Base-by-base conservation (phyloP, 1,139 yeast species). In the Geotrichum reessii region DNA sequence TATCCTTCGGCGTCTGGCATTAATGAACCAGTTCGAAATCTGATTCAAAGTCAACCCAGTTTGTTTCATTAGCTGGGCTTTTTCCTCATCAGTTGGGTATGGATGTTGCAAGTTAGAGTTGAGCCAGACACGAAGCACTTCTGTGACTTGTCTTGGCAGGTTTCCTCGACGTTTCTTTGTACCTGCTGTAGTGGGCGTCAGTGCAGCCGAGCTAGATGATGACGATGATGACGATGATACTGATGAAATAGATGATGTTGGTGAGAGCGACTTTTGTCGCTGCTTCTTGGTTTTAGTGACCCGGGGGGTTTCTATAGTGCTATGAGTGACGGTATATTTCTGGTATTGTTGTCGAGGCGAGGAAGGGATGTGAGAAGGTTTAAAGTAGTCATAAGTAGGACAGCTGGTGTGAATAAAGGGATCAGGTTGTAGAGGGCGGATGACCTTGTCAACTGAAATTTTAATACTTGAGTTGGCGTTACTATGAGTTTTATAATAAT, bases 1-100 rank as follows among this genome's bases (percentile, higher is more conserved):
- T 28, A 48, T 48, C 37, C 27, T 48, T 67, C 99, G 78, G 69
- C 98, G 80, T 69, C 99, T 81, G 31, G 97, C 97, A 72, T 93
- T 93, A 67, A 93, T 93, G 70, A 93, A 93, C 98, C 99, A 93
- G 72, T 93, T 93, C 63, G 95, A 85, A 62, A 93, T 80, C 72
- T 93, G 99, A 65, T 91, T 96, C 71, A 88, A 84, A 62, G 92
- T 87, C 67, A 93, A 80, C 0, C 97, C 97, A 0, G 99, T 93
- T 69, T 83, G 81, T 66, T 81, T 77, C 79, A 91, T 83, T 64
- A 93, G 78, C 66, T 86, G 87, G 64, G 83, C 80, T 74, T 93
- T 93, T 69, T 92, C 97, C 63, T 87, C 86, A 56, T 92, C 88
- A 62, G 91, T 88, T 5, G 99, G 99, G 71, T 92, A 92, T 17